Base-by-base conservation (phyloP, 2,329 filamentous ascomycete genomes). In the Gremmenia infestans region DNA sequence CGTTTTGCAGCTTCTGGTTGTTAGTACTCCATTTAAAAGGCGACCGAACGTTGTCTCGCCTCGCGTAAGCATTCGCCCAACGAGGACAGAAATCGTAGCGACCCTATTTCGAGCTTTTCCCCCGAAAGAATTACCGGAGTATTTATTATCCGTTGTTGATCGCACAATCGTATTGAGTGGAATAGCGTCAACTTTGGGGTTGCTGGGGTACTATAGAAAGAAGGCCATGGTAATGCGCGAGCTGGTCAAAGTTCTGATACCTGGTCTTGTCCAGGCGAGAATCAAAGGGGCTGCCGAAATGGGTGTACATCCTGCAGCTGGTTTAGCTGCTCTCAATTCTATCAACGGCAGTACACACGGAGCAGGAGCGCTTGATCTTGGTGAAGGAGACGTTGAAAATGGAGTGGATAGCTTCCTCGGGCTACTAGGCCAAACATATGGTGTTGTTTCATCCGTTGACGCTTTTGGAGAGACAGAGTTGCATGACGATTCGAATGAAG, bases 231-330 rank as follows among this genome's bases (percentile, higher is more conserved):
- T 97, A 0, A 81, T 96, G 65, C 86, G 89, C 64, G 91, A 97
- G 67, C 79, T 97, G 50, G 81, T 99, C 8, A 87, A 86, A 3
- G 85, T 91, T 15, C 78, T 97, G 42, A 89, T 95, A 52, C 87
- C 86, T 36, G 91, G 89, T 2, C 78, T 99, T 8, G 87, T 96
- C 4, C 91, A 97, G 72, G 94, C 94, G 15, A 83, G 94, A 40
- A 97, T 95, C 48, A 81, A 93, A 48, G 93, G 93, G 35, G 94
- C 94, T 42, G 92, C 94, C n/a, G 94, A 97, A 68, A 89, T 94
- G 67, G 94, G 93, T 3, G 90, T 99, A 37, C 93, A 97, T 72
- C 94, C 94, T 42, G 93, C 93, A 17, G 91, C 93, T 9, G 92
- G 91, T 0, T 76, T 97, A 50, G 86, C 91, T 25, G 86, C 87